Evolutionary conservation across 306 rosid genomes (phyloP).

Genomic region (Quercus alba): DNA sequence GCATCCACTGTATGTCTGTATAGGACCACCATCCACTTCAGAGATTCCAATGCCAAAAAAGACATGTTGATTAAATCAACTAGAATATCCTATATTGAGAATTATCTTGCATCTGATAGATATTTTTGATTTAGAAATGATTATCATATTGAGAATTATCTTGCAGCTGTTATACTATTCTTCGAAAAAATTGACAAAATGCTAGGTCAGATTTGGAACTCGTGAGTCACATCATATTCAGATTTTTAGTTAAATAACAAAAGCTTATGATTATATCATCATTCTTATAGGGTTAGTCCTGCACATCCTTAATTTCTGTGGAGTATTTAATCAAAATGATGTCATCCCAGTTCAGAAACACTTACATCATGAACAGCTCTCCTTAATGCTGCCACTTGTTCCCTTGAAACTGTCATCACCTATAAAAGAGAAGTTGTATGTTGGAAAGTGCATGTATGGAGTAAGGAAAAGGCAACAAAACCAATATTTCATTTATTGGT

Average conservation of each 20-base stretch:
- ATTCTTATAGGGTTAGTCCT: neutral
- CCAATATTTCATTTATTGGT: neutral
- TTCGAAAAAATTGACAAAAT: no score
- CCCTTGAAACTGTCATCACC: constrained; percentile 63
- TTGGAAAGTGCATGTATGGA: neutral
- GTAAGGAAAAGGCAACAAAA: neutral
- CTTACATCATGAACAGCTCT: constrained; percentile 61
- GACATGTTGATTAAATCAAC: no score
- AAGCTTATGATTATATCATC: neutral
- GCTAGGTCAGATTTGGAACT: no score
- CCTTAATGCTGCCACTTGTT: constrained; percentile 51
- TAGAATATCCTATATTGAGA: no score
- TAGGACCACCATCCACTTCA: no score
- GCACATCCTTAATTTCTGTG: neutral
- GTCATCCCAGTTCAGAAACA: neutral
- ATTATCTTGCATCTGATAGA: no score
- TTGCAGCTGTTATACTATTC: no score
- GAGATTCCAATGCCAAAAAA: no score
- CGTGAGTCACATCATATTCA: no score
- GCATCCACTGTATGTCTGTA: neutral
- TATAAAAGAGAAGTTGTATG: constrained; percentile 10
- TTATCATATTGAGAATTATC: no score
- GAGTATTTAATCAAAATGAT: neutral
- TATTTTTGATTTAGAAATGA: no score
- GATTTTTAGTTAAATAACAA: no score